phyloP scores from a whole-genome alignment of 2,329 filamentous ascomycete species.

The Zymoseptoria tritici region DNA sequence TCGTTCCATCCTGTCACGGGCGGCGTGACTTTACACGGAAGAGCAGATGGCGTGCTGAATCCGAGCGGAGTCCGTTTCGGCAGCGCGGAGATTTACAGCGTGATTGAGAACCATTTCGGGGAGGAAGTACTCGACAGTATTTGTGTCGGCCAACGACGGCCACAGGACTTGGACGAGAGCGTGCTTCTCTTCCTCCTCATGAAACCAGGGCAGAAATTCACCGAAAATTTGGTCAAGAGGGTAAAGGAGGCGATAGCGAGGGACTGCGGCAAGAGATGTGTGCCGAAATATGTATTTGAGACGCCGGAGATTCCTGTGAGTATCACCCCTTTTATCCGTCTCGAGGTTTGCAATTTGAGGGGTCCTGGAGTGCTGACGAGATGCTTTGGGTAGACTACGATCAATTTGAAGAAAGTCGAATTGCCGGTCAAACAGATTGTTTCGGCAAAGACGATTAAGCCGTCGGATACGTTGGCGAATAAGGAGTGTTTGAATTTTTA shows the following conservation, averaged over 20 bases:
- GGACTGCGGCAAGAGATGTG: slow-evolving; percentile 64
- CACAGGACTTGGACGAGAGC: slow-evolving; percentile 49
- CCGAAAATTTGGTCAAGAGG: slow-evolving; percentile 45
- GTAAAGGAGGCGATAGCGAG: slow-evolving; percentile 59
- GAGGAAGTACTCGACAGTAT: slow-evolving; percentile 61
- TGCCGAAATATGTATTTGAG: slow-evolving; percentile 72
- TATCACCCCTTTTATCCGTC: too few species aligned
- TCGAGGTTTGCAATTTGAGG: too few species aligned
- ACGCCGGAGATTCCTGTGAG: slow-evolving; percentile 72
- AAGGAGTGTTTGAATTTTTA: slow-evolving; percentile 69
- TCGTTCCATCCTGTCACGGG: slow-evolving; percentile 60
- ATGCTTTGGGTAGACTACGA: slow-evolving; percentile 52
- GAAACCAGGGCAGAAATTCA: slow-evolving; percentile 52
- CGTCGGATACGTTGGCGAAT: slow-evolving; percentile 69
- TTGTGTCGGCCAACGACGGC: slow-evolving; percentile 69
- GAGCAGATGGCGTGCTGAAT: slow-evolving; percentile 72
- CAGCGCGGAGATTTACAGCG: slow-evolving; percentile 70
- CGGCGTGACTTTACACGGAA: slow-evolving; percentile 58
- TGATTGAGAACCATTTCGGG: slow-evolving; percentile 60
- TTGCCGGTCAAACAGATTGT: slow-evolving; percentile 79
- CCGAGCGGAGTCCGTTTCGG: slow-evolving; percentile 73
- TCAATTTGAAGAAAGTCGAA: slow-evolving; percentile 82
- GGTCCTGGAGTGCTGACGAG: background rate
- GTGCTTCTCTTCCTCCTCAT: slow-evolving; percentile 55
- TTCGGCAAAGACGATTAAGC: slow-evolving; percentile 63